These are phyloP conservation scores for Phytophthora pseudosyringae DNA, from an alignment of 352 stramenopile species.

Conservation along the genomic window DNA sequence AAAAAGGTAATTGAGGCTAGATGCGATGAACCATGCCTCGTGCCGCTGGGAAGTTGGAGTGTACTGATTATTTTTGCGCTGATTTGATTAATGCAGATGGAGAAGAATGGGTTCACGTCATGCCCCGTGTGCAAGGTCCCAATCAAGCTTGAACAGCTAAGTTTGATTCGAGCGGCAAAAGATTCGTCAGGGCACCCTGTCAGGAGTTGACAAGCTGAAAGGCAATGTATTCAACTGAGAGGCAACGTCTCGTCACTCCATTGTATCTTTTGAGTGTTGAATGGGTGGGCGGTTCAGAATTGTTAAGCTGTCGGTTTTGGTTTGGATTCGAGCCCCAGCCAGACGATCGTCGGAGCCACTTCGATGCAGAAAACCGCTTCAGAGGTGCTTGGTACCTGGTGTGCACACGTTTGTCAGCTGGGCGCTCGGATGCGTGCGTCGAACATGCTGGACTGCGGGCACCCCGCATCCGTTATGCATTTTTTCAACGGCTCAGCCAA, in stretches of 20 bases:
- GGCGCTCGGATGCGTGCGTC: neutral
- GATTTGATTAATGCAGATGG: slow-evolving; percentile 58
- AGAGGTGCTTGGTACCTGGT: slow-evolving; percentile 10
- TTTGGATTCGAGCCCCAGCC: slow-evolving; percentile 5
- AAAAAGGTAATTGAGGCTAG: slow-evolving; percentile 65
- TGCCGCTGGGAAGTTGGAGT: slow-evolving; percentile 20
- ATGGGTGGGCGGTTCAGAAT: slow-evolving; percentile 15
- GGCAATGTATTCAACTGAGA: slow-evolving; percentile 17
- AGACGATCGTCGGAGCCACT: slow-evolving; percentile 16
- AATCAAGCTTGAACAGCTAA: slow-evolving; percentile 73
- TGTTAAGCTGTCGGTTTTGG: slow-evolving; percentile 43
- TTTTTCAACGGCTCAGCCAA: slow-evolving; percentile 20
- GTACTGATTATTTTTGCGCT: slow-evolving; percentile 29
- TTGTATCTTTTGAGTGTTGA: slow-evolving; percentile 24
- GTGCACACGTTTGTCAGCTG: neutral
- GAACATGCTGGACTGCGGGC: slow-evolving; percentile 6
- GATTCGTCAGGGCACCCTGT: slow-evolving; percentile 20
- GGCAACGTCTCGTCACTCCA: slow-evolving; percentile 37
- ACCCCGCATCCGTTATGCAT: slow-evolving; percentile 34
- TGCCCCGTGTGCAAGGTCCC: slow-evolving; percentile 81
- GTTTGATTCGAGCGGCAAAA: slow-evolving; percentile 74
- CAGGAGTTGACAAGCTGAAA: slow-evolving; percentile 17
- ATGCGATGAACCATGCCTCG: slow-evolving; percentile 6
- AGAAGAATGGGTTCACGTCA: slow-evolving; percentile 73
- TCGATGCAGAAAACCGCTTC: slow-evolving; percentile 23